phyloP scores from a whole-genome alignment of 1,139 yeast genomes.

The Saccharomyces hybrid region DNA sequence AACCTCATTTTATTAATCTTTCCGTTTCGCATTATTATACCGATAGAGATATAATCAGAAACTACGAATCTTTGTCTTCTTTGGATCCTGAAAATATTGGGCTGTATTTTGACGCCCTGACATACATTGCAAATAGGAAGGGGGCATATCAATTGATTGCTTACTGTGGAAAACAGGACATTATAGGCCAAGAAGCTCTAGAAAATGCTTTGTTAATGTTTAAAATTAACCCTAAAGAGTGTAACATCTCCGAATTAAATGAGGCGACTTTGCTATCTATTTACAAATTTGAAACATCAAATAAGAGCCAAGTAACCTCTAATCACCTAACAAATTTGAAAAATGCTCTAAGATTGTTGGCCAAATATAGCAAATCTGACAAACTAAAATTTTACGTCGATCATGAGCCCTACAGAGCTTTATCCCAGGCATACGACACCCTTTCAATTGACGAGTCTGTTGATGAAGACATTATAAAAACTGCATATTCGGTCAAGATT shows the following conservation, averaged over 20 bases:
- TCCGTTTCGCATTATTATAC: constrained; percentile 53
- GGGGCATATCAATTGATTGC: constrained; percentile 42
- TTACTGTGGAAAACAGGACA: constrained; percentile 52
- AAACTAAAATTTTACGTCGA: constrained; percentile 40
- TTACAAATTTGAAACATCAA: constrained; percentile 36
- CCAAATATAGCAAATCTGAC: constrained; percentile 40
- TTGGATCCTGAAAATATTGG: constrained; percentile 51
- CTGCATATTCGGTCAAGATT: constrained; percentile 57
- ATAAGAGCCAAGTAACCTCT: constrained; percentile 24
- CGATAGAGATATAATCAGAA: constrained; percentile 52
- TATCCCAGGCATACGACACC: constrained; percentile 52
- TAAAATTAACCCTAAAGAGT: constrained; percentile 38
- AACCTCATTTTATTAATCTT: constrained; percentile 40
- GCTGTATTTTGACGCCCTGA: constrained; percentile 61
- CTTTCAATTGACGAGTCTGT: constrained; percentile 57
- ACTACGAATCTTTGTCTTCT: constrained; percentile 48
- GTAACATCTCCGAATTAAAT: constrained; percentile 22
- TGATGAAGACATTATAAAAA: constrained; percentile 67
- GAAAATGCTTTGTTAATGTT: constrained; percentile 46
- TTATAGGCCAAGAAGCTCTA: constrained; percentile 56
- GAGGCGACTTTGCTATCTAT: constrained; percentile 43
- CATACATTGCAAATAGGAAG: constrained; percentile 40
- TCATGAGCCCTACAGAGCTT: constrained; percentile 46
- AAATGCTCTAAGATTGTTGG: constrained; percentile 38
- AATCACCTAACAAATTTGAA: constrained; percentile 31